Base-by-base conservation (phyloP, 108 stramenopile genomes). In the Asterionellopsis glacialis region DNA sequence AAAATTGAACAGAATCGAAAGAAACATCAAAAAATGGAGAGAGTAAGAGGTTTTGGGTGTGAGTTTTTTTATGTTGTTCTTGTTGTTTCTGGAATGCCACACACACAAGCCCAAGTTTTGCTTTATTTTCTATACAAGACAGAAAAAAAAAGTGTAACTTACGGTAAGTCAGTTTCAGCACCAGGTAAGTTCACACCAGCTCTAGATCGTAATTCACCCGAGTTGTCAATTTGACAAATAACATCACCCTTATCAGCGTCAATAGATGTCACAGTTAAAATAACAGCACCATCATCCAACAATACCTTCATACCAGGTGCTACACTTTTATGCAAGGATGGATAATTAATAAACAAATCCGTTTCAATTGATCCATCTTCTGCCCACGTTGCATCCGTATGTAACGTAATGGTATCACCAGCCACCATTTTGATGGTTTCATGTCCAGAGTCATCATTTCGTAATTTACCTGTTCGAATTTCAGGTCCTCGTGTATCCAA, bases 151-250 rank as follows among this genome's bases (percentile, higher is more conserved):
- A n/a, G n/a, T n/a, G n/a, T n/a, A n/a, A 33, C 33, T 33, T 33
- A 33, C 21, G 52, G 52, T 12, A 91, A 64, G 66, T 83, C 84
- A 10, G 93, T 96, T 53, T 87, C 86, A 11, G 88, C 91, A 45
- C 97, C 96, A 11, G 99, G 99, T 7, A 99, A 69, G 72, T 98
- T 98, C 65, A 99, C 95, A 70, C 97, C 97, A 56, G 97, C 97
- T 22, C 97, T 80, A 64, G 93, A 87, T 45, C 93, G 79, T 41
- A 97, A 63, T 51, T 85, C 85, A 33, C 85, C 92, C 14, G 85
- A 65, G 63, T 95, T 97, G 59, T 85, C 79, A 48, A 94, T 76
- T 21, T 61, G 68, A 55, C 82, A 90, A 42, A 59, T 62, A 11
- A 95, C 90, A 39, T 58, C 66, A 25, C 84, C 87, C 18, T 69